Percentiles rank a stretch among this genome's conserved stretches.
phyloP scores from a whole-genome alignment of 2,329 filamentous ascomycete genomes.

The Monosporascus sp. region DNA sequence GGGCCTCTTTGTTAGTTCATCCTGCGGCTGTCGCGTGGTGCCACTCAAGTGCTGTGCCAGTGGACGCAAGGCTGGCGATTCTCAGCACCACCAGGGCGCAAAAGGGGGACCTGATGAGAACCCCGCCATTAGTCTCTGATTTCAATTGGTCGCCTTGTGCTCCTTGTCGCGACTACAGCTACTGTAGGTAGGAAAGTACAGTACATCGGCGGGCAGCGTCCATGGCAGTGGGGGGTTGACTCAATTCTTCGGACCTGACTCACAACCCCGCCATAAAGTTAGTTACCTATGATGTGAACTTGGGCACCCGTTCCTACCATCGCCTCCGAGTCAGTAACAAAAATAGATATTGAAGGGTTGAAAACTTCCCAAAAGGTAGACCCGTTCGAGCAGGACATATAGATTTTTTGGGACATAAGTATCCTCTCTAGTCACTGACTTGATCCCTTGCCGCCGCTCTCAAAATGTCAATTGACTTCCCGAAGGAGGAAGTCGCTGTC shows the following conservation, averaged over 20 bases:
- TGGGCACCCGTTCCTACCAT: too few species aligned
- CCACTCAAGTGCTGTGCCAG: neutral
- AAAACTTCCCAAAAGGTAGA: neutral
- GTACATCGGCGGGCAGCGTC: neutral
- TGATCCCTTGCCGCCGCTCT: neutral
- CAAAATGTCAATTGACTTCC: constrained; percentile 83
- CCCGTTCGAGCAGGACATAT: neutral
- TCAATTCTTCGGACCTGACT: constrained; percentile 8
- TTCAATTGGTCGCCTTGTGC: neutral
- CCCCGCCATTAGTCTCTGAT: neutral
- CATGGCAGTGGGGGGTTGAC: neutral
- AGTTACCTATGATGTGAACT: neutral
- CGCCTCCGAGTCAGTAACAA: too few species aligned
- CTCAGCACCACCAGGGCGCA: neutral
- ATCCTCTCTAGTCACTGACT: neutral
- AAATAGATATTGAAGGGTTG: neutral
- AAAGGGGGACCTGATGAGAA: neutral
- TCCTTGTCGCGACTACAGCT: too few species aligned
- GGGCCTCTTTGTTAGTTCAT: neutral
- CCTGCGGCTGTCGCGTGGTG: neutral
- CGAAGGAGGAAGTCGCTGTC: constrained; percentile 81
- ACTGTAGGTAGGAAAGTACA: neutral
- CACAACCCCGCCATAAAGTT: constrained; percentile 13
- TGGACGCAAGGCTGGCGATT: neutral
- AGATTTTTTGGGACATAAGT: neutral